phyloP scores from a whole-genome alignment of 371 early-diverging fungal genomes.

The Zychaea mexicana region DNA sequence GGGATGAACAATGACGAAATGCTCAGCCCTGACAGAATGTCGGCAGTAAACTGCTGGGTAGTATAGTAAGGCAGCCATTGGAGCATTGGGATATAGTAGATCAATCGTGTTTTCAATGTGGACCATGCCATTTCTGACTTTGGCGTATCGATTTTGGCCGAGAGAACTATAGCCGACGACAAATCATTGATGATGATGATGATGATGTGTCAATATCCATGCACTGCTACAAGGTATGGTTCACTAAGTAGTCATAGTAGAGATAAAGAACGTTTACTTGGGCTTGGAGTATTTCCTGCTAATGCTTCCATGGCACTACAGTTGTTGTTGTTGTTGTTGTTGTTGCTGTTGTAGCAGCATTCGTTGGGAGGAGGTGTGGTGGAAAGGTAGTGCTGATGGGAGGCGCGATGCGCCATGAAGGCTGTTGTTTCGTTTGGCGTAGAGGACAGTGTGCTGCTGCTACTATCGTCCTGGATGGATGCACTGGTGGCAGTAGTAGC shows the following conservation, averaged over 20 bases:
- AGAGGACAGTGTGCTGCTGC: too few species aligned
- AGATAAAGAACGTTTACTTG: slow-evolving; percentile 4
- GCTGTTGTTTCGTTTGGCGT: neutral
- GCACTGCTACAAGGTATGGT: too few species aligned
- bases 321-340: too few species aligned
- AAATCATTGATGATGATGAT: neutral
- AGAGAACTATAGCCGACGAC: neutral
- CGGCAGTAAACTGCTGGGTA: slow-evolving; percentile 39
- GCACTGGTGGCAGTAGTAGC: neutral
- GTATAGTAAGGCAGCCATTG: slow-evolving; percentile 83
- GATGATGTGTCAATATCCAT: too few species aligned
- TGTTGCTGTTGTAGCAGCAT: too few species aligned
- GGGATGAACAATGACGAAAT: slow-evolving; percentile 85
- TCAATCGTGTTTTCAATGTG: slow-evolving; percentile 50
- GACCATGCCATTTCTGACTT: slow-evolving; percentile 12
- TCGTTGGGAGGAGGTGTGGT: too few species aligned
- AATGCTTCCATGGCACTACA: neutral
- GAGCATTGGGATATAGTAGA: slow-evolving; percentile 84
- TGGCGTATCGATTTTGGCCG: neutral
- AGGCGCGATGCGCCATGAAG: neutral
- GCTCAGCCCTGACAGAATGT: slow-evolving; percentile 80
- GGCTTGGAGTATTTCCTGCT: slow-evolving; percentile 4
- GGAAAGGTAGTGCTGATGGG: neutral
- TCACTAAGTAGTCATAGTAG: too few species aligned
- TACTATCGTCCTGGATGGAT: neutral